These are phyloP conservation scores for Agroathelia rolfsii DNA, from an alignment of 1,284 basidiomycete genomes.

Conservation along the genomic window DNA sequence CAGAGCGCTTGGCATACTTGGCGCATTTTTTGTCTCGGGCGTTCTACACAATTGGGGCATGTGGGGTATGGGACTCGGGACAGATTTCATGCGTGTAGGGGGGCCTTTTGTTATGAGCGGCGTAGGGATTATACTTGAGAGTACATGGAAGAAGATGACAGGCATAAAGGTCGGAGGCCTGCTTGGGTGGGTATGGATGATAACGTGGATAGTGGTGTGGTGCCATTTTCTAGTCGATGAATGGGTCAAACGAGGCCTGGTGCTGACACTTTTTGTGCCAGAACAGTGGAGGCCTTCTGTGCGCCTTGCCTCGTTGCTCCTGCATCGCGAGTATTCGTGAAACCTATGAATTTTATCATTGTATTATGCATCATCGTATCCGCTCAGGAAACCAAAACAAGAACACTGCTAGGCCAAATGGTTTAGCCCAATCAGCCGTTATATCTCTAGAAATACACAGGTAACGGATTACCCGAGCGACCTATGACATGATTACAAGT, in stretches of 20 bases:
- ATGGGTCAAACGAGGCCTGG: conserved; percentile 38
- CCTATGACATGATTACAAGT: too few species aligned
- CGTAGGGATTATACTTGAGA: conserved; percentile 39
- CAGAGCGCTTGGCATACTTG: conserved; percentile 35
- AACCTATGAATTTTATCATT: too few species aligned
- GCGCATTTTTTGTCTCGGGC: conserved; percentile 47
- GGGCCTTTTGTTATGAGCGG: conserved; percentile 52
- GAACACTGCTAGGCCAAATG: too few species aligned
- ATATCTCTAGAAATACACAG: too few species aligned
- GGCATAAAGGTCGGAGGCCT: conserved; percentile 34
- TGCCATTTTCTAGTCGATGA: conserved; percentile 38
- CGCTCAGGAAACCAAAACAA: too few species aligned
- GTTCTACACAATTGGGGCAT: conserved; percentile 45
- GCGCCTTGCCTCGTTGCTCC: too few species aligned
- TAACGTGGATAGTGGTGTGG: conserved; percentile 34
- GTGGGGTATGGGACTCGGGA: conserved; percentile 48
- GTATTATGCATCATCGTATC: too few species aligned
- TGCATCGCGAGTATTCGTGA: too few species aligned
- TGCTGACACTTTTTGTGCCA: conserved; percentile 12
- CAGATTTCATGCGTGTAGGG: conserved; percentile 31
- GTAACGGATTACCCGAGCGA: too few species aligned
- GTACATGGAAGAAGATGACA: conserved; percentile 28
- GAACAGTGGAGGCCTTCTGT: conserved; percentile 5
- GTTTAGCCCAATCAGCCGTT: too few species aligned
- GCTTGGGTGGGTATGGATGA: conserved; percentile 40